Base-by-base conservation (phyloP, 2,329 filamentous ascomycete species). In the Elsinoe necatrix region DNA sequence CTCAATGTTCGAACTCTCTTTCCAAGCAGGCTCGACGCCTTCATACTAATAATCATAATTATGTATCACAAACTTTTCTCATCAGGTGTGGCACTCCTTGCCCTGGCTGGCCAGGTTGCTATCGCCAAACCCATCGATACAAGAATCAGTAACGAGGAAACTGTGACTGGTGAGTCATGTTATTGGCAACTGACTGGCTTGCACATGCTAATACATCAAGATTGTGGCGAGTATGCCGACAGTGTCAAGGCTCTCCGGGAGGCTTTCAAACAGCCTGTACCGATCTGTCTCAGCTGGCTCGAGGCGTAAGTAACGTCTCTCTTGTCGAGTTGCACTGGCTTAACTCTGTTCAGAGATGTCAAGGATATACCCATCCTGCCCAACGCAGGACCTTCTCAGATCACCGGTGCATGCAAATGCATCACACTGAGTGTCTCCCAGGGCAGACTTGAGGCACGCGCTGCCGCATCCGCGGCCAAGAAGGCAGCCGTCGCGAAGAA, bases 1-100 rank as follows among this genome's bases (percentile, higher is more conserved):
- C 45, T 18, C 45, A 8, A 31, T 34, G 41, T 12, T 20, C 27
- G 16, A 16, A 9, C n/a, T 39, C 21, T 14, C 18, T 52, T 39
- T 39, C 20, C 31, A 39, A 52, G 48, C 45, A 50, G 45, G 45
- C 45, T 50, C 45, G 45, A 50, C 14, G 45, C 45, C 45, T n/a
- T 50, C 12, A 50, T 12, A 50, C 45, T 2, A 34, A 16, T 52
- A 39, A 39, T 39, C 29, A 35, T 23, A 20, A 39, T 39, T 16
- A 52, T 52, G 48, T 31, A 52, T 37, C 29, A 52, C 4, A 29
- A 52, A 35, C 18, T 52, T 16, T 14, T 52, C 20, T 37, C 34
- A 6, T 35, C 31, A 23, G 48, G 48, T 27, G 12, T 52, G 31
- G 34, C 48, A 25, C 48, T 52, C 2, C 48, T 52, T 18, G 48